phyloP scores from a whole-genome alignment of 176 grass and related monocot species.

The Eragrostis nindensis region DNA sequence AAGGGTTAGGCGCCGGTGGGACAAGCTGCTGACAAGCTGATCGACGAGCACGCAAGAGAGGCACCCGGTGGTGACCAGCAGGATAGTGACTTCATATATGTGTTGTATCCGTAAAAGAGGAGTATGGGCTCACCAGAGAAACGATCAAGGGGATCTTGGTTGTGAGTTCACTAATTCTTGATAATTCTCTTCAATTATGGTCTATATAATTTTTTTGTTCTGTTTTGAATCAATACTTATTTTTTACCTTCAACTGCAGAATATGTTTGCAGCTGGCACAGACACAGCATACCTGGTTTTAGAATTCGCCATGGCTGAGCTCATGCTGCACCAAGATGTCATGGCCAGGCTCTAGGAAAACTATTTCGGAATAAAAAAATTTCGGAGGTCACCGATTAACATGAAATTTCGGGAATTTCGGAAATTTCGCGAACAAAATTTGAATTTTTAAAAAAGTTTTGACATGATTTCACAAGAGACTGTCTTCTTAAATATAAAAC shows the following conservation, averaged over 20 bases:
- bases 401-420: too few species aligned
- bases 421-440: too few species aligned
- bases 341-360: too few species aligned
- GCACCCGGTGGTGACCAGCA: not conserved
- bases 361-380: too few species aligned
- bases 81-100: not conserved
- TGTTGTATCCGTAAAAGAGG: slow-evolving; percentile 1
- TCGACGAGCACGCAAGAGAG: slow-evolving; percentile 26
- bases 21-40: slow-evolving; percentile 43
- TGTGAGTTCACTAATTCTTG: not conserved
- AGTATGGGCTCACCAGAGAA: not conserved
- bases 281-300: slow-evolving; percentile 41
- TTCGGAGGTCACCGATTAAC: too few species aligned
- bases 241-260: too few species aligned
- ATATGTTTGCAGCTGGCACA: slow-evolving; percentile 51
- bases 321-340: slow-evolving; percentile 19
- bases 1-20: slow-evolving; percentile 21
- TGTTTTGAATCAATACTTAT: too few species aligned
- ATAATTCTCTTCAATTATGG: not conserved
- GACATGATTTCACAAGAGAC: too few species aligned
- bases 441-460: too few species aligned
- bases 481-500: too few species aligned
- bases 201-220: too few species aligned
- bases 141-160: not conserved
- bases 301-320: slow-evolving; percentile 58